Conservation (phyloP, 306 rosid genomes). For the Neltuma alba region DNA sequence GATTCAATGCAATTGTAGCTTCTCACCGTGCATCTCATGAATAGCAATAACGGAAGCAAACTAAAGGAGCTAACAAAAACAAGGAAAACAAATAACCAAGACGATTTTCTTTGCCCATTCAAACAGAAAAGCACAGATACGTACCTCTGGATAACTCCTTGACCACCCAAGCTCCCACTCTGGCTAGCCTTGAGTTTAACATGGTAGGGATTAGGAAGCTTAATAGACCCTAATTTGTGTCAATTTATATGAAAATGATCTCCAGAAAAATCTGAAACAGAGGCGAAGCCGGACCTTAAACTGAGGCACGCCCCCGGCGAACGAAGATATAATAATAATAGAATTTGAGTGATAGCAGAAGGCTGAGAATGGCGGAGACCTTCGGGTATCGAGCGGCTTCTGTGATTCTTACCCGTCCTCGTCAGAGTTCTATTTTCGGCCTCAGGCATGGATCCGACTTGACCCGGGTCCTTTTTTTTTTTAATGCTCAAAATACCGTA, state of each 20-base stretch:
- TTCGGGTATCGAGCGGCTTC: background rate
- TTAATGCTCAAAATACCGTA: too few relatives aligned
- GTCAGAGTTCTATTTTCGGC: background rate
- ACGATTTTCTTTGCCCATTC: background rate
- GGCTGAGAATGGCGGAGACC: background rate
- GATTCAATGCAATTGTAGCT: background rate
- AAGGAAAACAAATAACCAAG: background rate
- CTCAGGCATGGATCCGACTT: background rate
- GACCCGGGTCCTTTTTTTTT: background rate
- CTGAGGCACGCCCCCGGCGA: background rate
- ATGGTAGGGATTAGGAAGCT: slow-evolving; percentile 9
- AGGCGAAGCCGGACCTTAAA: background rate
- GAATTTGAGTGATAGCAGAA: background rate
- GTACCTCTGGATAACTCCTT: slow-evolving; percentile 34
- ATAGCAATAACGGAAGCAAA: background rate
- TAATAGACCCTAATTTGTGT: background rate
- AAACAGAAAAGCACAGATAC: background rate
- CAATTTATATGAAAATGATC: background rate
- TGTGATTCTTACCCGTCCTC: background rate
- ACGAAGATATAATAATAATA: background rate
- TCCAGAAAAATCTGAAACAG: background rate
- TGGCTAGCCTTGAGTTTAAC: slow-evolving; percentile 22
- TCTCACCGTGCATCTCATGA: background rate
- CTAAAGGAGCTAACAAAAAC: background rate
- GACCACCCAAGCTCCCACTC: slow-evolving; percentile 21